Evolutionary conservation across 192 early-diverging fungal genomes (phyloP), one percentile per base, ranked within the genome.

Genomic region (Geranomyces variabilis): DNA sequence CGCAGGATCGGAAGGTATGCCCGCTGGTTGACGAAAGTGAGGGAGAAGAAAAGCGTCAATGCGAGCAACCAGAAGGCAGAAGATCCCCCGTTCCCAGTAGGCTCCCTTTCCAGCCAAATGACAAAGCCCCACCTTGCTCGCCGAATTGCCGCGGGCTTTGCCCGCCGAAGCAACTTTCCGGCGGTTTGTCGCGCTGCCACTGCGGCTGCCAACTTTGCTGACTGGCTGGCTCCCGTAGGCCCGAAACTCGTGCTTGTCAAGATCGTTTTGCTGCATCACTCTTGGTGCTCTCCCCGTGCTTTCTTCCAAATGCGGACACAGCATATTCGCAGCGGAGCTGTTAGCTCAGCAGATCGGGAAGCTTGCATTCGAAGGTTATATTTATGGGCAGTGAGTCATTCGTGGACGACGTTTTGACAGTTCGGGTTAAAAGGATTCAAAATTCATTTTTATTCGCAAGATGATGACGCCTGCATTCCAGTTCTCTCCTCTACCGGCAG

Each of bases 91-190:
- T 53, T 24, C n/a, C 24, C 24, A 3, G 29, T 29, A 60, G 22
- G 17, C 8, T 60, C 9, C 31, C 3, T 30, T 7, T 7, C 2
- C 29, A 3, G 17, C 58, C 3, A 7, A 28, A 28, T 7, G 51
- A 15, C 51, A 3, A 53, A 4, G 19, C 4, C 19, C 29, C 2
- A 60, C 22, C 29, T 60, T 29, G 17, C 29, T 60, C 29, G 58
- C 24, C 10, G 36, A 41, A 60, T 31, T 4, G 3, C 17, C 31
- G 2, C 28, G 58, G 5, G 31, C 58, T 30, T 60, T 60, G 24
- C 58, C 58, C 58, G 58, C 58, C 31, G 58, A 60, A 5, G 31
- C 29, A 2, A 33, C 58, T 17, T 60, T 60, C 31, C 58, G 58
- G 5, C 58, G 58, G 36, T 41, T 41, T 41, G 36, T 7, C 29